A percentile compares a stretch with the other conserved stretches of the same genome.
phyloP scores from a whole-genome alignment of 2,329 filamentous ascomycete genomes.

The Diaporthe ampelina region DNA sequence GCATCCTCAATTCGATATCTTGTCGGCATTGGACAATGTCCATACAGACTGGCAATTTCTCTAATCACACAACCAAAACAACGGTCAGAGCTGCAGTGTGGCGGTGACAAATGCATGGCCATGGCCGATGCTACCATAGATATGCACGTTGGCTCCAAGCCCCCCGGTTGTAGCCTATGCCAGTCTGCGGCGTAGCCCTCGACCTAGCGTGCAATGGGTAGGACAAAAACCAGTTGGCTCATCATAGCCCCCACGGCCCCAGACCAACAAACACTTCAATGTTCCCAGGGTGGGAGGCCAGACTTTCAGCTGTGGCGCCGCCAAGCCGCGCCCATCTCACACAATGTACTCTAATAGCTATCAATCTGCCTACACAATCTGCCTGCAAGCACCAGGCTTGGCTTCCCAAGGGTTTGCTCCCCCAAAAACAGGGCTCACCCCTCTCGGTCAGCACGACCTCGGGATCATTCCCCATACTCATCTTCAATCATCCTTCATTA shows the following conservation, averaged over 20 bases:
- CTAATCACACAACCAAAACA: neutral
- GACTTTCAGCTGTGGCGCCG: constrained; percentile 31
- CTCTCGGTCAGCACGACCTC: neutral
- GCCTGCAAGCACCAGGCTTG: constrained; percentile 1
- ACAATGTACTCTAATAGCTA: neutral
- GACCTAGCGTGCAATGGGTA: neutral
- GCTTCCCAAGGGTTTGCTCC: neutral
- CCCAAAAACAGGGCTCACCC: neutral
- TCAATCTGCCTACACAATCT: neutral
- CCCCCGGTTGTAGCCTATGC: neutral
- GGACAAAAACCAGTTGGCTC: neutral
- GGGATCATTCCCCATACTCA: neutral
- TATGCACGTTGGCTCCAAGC: constrained; percentile 29
- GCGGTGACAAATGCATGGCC: constrained; percentile 8
- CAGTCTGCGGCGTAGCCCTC: neutral
- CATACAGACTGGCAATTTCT: too few relatives aligned
- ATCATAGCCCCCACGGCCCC: neutral
- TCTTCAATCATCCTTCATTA: neutral
- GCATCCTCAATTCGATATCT: neutral
- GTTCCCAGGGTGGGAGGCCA: neutral
- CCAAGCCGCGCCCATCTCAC: neutral
- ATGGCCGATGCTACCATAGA: neutral
- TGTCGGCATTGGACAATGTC: too few relatives aligned
- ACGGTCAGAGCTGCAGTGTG: constrained; percentile 4
- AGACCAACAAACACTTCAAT: neutral